Base-by-base conservation (phyloP, 495 filamentous ascomycete species). In the Penicillium coprophilum region DNA sequence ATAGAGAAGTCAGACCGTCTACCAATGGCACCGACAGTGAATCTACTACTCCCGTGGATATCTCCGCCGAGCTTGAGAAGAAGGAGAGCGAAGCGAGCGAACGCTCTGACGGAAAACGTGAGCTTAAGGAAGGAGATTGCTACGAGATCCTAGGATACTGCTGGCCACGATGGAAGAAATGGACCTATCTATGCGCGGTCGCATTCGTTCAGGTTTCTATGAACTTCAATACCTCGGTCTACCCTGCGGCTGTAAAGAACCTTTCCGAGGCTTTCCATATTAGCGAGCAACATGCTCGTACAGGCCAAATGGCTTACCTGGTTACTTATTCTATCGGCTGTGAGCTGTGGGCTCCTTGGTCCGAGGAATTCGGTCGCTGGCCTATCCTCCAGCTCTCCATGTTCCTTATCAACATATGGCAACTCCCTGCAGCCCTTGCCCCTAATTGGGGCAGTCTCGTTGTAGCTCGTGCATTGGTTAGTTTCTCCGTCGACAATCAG, bases 291-390 rank as follows among this genome's bases (percentile, higher is more conserved):
- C 77, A 79, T 1, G 87, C 86, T 3, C 80, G 87, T 9, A 69
- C 78, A 6, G 87, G 85, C 28, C 84, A 86, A 31, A 83, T 84
- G 63, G 78, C 87, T 58, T 92, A 88, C 70, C 75, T 92, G 43
- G 73, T 91, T 49, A 71, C 80, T 4, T 92, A 92, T 63, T 87
- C 86, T 17, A 85, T 92, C 66, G 88, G 88, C 6, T 91, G 87
- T 65, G 88, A 90, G 66, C 73, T 92, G 4, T 92, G 87, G 87
- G 88, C 88, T 2, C 88, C 88, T 0, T 91, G 88, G 87, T 84
- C 79, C 49, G 88, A 92, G 68, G 88, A 91, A 62, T 76, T 87
- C 45, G 88, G 88, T 32, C 83, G 88, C 53, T 86, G 84, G 75
- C 83, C 82, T 2, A 79, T 90, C 58, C 71, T 90, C 27, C 88